Evolutionary conservation across 2,329 filamentous ascomycete genomes (phyloP), one percentile per base, ranked within the genome.

Genomic region (Microsporum canis): DNA sequence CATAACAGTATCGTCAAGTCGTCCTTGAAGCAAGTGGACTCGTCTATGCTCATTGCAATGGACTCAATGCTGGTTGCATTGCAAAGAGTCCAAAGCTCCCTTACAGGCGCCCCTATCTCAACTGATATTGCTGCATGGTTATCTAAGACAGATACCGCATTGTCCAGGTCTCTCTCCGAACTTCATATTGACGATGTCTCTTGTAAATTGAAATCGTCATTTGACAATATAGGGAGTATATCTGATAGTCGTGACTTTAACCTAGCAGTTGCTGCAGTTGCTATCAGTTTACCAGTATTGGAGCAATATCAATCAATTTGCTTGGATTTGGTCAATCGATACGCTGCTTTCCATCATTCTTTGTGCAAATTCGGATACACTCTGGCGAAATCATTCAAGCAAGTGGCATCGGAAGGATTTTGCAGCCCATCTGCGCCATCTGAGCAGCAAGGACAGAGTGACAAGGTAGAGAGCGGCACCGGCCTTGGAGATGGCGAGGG

Each of bases 401-500:
- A 91, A 62, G 82, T 99, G 57, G 85, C 88, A 1, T 82, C 84
- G 0, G 85, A 95, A 71, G 94, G 94, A 1, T 97, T 97, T 78
- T 99, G 94, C 71, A 89, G 86, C 23, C 94, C 94, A 0, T 81
- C 88, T 27, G 91, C 97, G 68, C 87, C 91, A 67, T 83, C 89
- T 45, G 84, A 86, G 57, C 84, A 86, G 61, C 80, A 84, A 58
- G 84, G 83, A 23, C 83, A 88, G 62, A 82, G 84, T 29, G 89
- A 91, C 10, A 88, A 95, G 67, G 79, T 96, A 34, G 92, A 99
- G 73, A 85, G 85, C 41, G 95, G 95, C 14, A 97, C 91, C 8
- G 95, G 94, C 38, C 84, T 99, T 29, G 95, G 94, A 23, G 94
- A 96, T 53, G 95, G 94, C 8, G 89, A 96, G 73, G 95, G 92